Evolutionary conservation across 176 grass and related monocot genomes (phyloP), one percentile per base, ranked within the genome.

Genomic region (Raddia guianensis): DNA sequence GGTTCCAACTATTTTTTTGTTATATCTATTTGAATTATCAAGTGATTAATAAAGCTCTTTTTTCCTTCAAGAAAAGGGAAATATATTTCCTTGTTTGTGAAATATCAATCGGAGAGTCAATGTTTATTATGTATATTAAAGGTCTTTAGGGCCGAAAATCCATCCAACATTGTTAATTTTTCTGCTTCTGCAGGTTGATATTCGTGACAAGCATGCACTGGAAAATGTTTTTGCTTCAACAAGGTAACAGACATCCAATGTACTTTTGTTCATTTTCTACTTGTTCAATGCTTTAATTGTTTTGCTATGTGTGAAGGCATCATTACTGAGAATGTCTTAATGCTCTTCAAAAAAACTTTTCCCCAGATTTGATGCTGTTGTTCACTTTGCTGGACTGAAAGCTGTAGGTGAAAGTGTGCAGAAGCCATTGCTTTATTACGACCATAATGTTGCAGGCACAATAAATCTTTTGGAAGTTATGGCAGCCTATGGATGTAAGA

Each of bases 391-490:
- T 79, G 95, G 95, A 32, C 72, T 94, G 78, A 98, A 98, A 91
- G 90, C 95, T 72, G 95, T 98, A 32, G 95, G 95, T 70, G 95
- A 93, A 85, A 98, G 95, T 58, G 90, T 98, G 62, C 86, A 94
- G 66, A 98, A 95, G 14, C 95, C 95, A 47, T 89, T 98, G 87
- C 86, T 98, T 74, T 98, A 98, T 84, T 98, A 95, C 20, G 74
- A 98, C 82, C 82, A 93, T 81, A 98, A 98, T 79, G 80, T 98
- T 59, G 64, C 83, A 52, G 90, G 95, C 19, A 95, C 95, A 2
- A 89, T 98, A 75, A 89, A 76, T 93, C 95, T 98, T 91, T 79
- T 98, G 82, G 92, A 95, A 95, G 83, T 98, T 72, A 98, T 98
- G 95, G 88, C 85, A 74, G 84, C 90, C 67, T 89, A 95, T 86